These are phyloP conservation scores for Sechiopsis laciniata DNA, from an alignment of 306 rosid species.

Conservation along the genomic window DNA sequence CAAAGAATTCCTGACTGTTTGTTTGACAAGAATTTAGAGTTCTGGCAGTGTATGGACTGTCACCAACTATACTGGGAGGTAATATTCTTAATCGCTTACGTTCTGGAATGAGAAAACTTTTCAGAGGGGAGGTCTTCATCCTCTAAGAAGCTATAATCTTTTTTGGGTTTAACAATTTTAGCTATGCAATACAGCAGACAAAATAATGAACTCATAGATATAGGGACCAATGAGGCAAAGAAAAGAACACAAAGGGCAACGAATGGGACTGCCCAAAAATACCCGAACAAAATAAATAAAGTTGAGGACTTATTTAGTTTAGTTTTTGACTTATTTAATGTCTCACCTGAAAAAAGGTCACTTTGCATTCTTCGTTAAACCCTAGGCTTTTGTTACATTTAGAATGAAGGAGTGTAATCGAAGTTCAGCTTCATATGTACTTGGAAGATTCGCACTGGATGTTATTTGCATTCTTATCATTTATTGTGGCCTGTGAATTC, in stretches of 20 bases:
- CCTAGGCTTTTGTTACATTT: background rate
- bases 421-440: background rate
- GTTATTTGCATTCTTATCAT: background rate
- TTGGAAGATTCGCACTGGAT: background rate
- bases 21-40: conserved; percentile 74
- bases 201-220: conserved; percentile 8
- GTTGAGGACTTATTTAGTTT: background rate
- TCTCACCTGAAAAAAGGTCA: conserved; percentile 5
- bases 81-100: conserved; percentile 4
- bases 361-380: background rate
- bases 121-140: background rate
- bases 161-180: background rate
- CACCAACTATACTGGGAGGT: conserved; percentile 97
- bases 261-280: background rate
- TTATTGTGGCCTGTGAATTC: background rate
- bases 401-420: background rate
- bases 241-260: background rate
- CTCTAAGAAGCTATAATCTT: background rate
- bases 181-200: background rate
- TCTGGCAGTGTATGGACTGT: conserved; percentile 94
- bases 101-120: background rate
- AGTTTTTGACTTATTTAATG: background rate
- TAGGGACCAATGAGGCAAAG: background rate
- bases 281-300: background rate
- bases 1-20: conserved; percentile 80